A percentile compares a stretch with the other conserved stretches of the same genome.
Conservation (phyloP, 768 basidiomycete species). For the Erythrobasidium yunnanense region DNA sequence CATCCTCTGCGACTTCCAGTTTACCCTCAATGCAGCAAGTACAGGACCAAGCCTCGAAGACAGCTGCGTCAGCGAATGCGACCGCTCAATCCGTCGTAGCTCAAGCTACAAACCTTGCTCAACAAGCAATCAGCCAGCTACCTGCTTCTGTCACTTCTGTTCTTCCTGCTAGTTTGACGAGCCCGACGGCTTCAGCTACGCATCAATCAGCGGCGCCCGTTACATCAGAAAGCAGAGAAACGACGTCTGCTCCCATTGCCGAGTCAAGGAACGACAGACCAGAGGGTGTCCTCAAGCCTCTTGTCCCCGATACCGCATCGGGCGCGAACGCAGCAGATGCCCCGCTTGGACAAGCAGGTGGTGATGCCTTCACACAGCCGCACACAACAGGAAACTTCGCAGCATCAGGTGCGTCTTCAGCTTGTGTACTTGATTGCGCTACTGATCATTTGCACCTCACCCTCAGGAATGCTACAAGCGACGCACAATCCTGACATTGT, state of each 20-base stretch:
- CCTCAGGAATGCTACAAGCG: not conserved
- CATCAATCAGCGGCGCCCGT: not conserved
- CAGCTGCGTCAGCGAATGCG: not conserved
- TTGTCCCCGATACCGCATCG: not conserved
- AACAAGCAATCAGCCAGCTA: not conserved
- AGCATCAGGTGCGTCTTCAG: slow-evolving; percentile 5
- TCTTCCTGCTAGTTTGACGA: not conserved
- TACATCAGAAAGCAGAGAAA: not conserved
- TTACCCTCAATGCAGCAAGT: not conserved
- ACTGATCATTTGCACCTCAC: not conserved
- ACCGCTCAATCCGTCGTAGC: not conserved
- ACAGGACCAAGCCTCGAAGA: not conserved
- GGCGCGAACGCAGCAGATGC: not conserved
- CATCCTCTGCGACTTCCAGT: not conserved
- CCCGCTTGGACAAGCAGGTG: not conserved
- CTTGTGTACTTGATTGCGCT: no score
- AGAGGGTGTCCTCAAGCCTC: not conserved
- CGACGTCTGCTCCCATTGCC: not conserved
- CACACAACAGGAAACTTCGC: slow-evolving; percentile 13
- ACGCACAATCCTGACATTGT: slow-evolving; percentile 12
- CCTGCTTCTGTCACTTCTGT: not conserved
- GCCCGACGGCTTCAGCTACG: not conserved
- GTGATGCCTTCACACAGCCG: not conserved
- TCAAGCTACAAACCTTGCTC: not conserved
- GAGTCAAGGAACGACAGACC: not conserved